Conservation (phyloP, 768 basidiomycete species). For the Epithele typhae region DNA sequence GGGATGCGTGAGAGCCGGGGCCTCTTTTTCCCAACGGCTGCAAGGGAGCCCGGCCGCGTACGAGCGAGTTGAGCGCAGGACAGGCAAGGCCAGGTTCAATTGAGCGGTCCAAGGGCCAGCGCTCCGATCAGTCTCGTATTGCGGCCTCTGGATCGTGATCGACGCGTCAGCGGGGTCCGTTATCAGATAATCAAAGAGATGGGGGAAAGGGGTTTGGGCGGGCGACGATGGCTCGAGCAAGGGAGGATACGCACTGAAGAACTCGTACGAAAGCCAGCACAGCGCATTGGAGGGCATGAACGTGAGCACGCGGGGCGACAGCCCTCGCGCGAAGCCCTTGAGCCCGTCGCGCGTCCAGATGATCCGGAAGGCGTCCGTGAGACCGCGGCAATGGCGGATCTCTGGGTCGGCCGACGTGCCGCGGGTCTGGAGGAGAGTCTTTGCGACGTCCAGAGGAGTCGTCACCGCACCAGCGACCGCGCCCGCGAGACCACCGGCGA, state of each 20-base stretch:
- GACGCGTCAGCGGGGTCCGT: background rate
- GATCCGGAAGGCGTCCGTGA: constrained; percentile 83
- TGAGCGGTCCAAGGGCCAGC: too few relatives aligned
- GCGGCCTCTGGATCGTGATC: constrained; percentile 2
- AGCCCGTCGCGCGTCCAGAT: constrained; percentile 85
- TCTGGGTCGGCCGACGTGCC: constrained; percentile 83
- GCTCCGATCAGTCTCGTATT: constrained; percentile 1
- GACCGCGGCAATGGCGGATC: constrained; percentile 79
- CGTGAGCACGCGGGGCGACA: constrained; percentile 88
- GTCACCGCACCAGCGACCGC: constrained; percentile 94
- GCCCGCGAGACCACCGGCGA: constrained; percentile 89
- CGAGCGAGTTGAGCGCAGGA: too few relatives aligned
- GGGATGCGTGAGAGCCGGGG: too few relatives aligned
- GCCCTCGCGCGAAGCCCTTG: constrained; percentile 80
- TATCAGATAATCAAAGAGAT: too few relatives aligned
- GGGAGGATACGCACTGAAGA: constrained; percentile 81
- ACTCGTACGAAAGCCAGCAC: constrained; percentile 97
- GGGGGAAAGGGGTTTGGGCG: background rate
- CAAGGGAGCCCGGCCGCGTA: too few relatives aligned
- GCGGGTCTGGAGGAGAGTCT: constrained; percentile 93
- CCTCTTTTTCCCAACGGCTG: too few relatives aligned
- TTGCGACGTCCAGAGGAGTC: constrained; percentile 95
- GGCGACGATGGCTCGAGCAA: background rate
- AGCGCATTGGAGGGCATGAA: constrained; percentile 97
- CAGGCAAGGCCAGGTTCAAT: too few relatives aligned